phyloP scores from a whole-genome alignment of 768 basidiomycete genomes.

The Pleurotus pulmonarius region DNA sequence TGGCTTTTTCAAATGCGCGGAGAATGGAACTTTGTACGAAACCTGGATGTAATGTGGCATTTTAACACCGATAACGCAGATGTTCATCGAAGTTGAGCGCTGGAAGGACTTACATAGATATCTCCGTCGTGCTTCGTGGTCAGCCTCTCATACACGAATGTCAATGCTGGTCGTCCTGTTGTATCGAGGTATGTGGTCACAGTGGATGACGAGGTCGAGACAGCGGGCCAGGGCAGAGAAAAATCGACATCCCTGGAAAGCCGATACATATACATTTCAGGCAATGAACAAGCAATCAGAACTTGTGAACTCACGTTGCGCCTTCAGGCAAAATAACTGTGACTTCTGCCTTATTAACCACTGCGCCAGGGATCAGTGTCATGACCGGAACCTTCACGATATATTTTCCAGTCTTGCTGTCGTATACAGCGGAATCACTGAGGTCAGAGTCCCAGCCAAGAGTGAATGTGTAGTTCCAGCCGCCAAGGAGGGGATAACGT shows the following conservation, averaged over 20 bases:
- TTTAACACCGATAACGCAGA: background rate
- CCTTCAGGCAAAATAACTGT: slow-evolving; percentile 89
- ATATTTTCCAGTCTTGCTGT: slow-evolving; percentile 60
- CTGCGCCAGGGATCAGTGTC: slow-evolving; percentile 75
- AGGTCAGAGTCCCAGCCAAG: slow-evolving; percentile 92
- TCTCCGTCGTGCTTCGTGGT: slow-evolving; percentile 76
- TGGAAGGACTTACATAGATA: slow-evolving; percentile 67
- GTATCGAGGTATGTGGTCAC: slow-evolving; percentile 92
- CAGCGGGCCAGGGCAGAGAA: slow-evolving; percentile 72
- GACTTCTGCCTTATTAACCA: slow-evolving; percentile 77
- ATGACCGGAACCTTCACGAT: slow-evolving; percentile 82
- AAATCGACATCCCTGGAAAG: slow-evolving; percentile 69
- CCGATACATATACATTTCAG: slow-evolving; percentile 6
- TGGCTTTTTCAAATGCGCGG: slow-evolving; percentile 86
- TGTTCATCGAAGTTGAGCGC: background rate
- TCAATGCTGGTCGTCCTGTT: slow-evolving; percentile 76
- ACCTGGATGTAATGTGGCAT: slow-evolving; percentile 45
- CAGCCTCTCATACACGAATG: slow-evolving; percentile 67
- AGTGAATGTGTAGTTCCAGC: slow-evolving; percentile 97
- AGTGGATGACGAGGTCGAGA: slow-evolving; percentile 54
- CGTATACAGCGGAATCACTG: slow-evolving; percentile 65
- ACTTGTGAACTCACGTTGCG: slow-evolving; percentile 67
- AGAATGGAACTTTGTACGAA: slow-evolving; percentile 77
- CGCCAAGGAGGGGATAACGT: slow-evolving; percentile 89
- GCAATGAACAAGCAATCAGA: background rate